These are phyloP conservation scores for Pilatotrama ljubarskyi DNA, from an alignment of 768 basidiomycete species.

Conservation along the genomic window DNA sequence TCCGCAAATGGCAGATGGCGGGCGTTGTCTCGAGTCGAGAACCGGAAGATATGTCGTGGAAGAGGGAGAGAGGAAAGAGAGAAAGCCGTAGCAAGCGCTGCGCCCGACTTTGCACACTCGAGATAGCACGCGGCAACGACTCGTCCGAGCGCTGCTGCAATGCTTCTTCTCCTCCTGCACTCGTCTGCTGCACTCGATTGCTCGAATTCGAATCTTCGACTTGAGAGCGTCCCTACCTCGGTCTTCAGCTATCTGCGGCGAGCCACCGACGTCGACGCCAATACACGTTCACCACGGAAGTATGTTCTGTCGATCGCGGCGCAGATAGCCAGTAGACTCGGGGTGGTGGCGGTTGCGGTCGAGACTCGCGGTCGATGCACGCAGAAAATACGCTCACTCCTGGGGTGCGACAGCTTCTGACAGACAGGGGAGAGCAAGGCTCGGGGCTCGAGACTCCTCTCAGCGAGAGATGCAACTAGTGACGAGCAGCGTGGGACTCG, in stretches of 20 bases:
- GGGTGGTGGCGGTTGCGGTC: background rate
- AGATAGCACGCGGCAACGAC: too few relatives aligned
- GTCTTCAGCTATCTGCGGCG: background rate
- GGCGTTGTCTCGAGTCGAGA: too few relatives aligned
- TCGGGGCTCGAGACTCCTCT: background rate
- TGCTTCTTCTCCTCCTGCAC: background rate
- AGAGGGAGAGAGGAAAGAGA: too few relatives aligned
- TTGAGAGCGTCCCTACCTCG: background rate
- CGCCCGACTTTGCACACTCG: too few relatives aligned
- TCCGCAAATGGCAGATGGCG: too few relatives aligned
- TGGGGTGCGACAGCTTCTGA: background rate
- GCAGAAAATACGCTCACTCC: background rate
- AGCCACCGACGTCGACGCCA: conserved; percentile 14
- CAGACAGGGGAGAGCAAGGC: background rate
- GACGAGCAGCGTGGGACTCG: background rate
- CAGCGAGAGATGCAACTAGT: too few relatives aligned
- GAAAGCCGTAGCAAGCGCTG: too few relatives aligned
- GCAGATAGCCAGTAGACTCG: background rate
- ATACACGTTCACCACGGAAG: background rate
- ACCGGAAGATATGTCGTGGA: too few relatives aligned
- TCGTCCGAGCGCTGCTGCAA: too few relatives aligned
- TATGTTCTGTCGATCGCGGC: background rate
- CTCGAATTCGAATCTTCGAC: background rate
- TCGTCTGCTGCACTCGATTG: background rate
- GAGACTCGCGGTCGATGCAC: background rate